A percentile compares a stretch with the other conserved stretches of the same genome.
phyloP scores from a whole-genome alignment of 768 basidiomycete genomes.

The Tylopilus cervinicoccineus region DNA sequence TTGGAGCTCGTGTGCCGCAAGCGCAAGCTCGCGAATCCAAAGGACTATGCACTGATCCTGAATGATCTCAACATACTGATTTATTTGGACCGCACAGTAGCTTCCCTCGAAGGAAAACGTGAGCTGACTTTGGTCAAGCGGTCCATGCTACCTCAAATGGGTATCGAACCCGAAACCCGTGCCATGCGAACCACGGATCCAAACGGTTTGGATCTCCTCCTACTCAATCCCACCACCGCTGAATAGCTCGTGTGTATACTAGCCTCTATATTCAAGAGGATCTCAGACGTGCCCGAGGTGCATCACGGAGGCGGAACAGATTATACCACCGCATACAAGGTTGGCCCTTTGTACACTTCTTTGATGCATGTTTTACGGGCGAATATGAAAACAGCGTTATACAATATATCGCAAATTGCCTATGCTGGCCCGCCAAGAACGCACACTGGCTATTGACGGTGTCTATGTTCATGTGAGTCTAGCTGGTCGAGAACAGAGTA shows the following conservation, averaged over 20 bases:
- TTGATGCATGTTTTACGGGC: neutral
- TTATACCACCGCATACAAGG: slow-evolving; percentile 84
- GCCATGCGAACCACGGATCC: slow-evolving; percentile 81
- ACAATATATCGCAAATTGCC: slow-evolving; percentile 92
- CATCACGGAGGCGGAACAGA: slow-evolving; percentile 65
- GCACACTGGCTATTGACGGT: slow-evolving; percentile 90
- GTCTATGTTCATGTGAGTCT: slow-evolving; percentile 80
- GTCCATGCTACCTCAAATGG: slow-evolving; percentile 69
- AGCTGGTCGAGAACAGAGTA: neutral
- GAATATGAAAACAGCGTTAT: slow-evolving; percentile 60
- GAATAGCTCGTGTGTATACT: neutral
- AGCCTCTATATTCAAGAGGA: slow-evolving; percentile 94
- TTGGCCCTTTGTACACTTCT: slow-evolving; percentile 22
- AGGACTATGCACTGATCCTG: slow-evolving; percentile 80
- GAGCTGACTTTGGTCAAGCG: slow-evolving; percentile 80
- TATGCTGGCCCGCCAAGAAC: slow-evolving; percentile 88
- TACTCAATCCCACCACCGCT: neutral
- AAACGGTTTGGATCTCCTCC: slow-evolving; percentile 57
- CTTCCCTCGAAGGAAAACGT: slow-evolving; percentile 83
- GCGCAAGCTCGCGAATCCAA: slow-evolving; percentile 60
- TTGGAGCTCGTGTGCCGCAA: slow-evolving; percentile 78
- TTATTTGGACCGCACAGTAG: slow-evolving; percentile 94
- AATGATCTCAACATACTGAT: slow-evolving; percentile 63
- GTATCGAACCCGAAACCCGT: slow-evolving; percentile 62
- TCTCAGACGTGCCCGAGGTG: slow-evolving; percentile 61